phyloP scores from a whole-genome alignment of 2,329 filamentous ascomycete species.

The Arthrobotrys pseudoclavata region DNA sequence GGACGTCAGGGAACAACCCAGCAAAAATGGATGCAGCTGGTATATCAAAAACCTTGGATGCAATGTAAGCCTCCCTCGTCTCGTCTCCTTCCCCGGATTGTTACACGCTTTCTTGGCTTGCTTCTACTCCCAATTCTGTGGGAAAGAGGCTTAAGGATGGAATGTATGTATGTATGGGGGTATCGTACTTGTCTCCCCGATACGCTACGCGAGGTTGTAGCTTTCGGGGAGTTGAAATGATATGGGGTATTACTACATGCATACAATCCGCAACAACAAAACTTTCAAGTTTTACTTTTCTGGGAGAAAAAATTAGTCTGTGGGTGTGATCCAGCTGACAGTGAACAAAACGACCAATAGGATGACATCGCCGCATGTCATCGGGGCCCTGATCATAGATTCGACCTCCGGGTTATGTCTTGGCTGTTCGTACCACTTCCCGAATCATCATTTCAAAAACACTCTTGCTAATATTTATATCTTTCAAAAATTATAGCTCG shows the following conservation, averaged over 20 bases:
- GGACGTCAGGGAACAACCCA: conserved; percentile 26
- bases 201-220: conserved; percentile 18
- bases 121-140: conserved; percentile 22
- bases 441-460: conserved; percentile 5
- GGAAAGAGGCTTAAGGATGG: conserved; percentile 6
- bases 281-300: background rate
- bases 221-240: conserved; percentile 30
- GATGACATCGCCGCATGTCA: conserved; percentile 62
- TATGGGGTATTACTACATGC: background rate
- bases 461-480: conserved; percentile 19
- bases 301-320: conserved; percentile 22
- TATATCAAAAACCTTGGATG: conserved; percentile 59
- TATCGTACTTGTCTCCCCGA: conserved; percentile 25
- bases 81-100: conserved; percentile 18
- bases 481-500: conserved; percentile 56
- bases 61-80: conserved; percentile 48
- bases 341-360: conserved; percentile 51
- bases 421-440: conserved; percentile 55
- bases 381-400: conserved; percentile 63
- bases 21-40: conserved; percentile 54
- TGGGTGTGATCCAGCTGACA: conserved; percentile 40
- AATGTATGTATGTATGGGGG: background rate
- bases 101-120: conserved; percentile 17
- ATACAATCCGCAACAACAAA: conserved; percentile 1
- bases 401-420: conserved; percentile 62